Base-by-base conservation (phyloP, 2,329 filamentous ascomycete genomes). In the Cladosporium phlei region DNA sequence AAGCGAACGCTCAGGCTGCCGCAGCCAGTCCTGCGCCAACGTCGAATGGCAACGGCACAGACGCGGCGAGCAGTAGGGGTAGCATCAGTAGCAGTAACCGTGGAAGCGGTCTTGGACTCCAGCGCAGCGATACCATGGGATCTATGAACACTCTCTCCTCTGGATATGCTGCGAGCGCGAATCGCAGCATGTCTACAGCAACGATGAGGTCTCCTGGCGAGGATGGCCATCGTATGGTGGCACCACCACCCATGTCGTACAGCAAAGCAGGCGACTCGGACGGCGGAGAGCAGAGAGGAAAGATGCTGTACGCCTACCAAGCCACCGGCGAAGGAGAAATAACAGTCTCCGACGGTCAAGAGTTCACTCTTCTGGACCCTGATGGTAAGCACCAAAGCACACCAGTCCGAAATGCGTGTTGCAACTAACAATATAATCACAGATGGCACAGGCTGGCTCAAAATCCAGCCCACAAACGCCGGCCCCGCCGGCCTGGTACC, bases 361-460 rank as follows among this genome's bases (percentile, higher is more conserved):
- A 94, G 7, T 77, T 98, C 22, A 71, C 73, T 0, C 76, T 97
- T 34, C 59, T 96, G 4, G 90, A 96, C 63, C 80, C 87, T 14
- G 94, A 98, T 69, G 88, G 89, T 95, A 79, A 73, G 82, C 73
- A 5, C 21, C 16, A 10, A 5, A 7, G 12, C 9, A 5, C 17
- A 22, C 5, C 6, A n/a, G 9, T 12, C 20, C 11, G 12, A 21
- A 46, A 33, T n/a, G n/a, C 34, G 3, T 2, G 20, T 7, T 3
- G 3, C 54, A 53, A 57, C 50, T 44, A 42, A 45, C 24, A 28
- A n/a, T 12, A 11, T 11, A 62, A 38, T 39, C 22, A 19, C 57
- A 95, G 91, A 95, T 67, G 91, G 91, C 49, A 83, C 85, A 30
- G 93, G 93, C 32, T 98, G 93, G 93, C 79, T 88, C 58, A 91